phyloP scores from a whole-genome alignment of 2,329 filamentous ascomycete species.

The Penicillium polonicum region DNA sequence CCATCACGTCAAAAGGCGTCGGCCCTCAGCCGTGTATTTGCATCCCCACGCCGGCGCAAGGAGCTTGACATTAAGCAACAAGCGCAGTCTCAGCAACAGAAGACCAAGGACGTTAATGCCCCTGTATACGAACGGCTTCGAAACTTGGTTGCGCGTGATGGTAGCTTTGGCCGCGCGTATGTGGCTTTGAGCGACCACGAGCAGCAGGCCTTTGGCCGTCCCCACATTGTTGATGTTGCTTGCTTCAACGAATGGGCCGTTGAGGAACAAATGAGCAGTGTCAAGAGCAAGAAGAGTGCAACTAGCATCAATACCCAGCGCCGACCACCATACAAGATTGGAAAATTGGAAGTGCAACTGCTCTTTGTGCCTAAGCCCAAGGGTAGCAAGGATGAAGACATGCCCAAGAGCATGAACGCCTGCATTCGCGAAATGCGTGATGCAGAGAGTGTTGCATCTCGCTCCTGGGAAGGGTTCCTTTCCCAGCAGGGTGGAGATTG shows the following conservation, averaged over 20 bases:
- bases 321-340: constrained; percentile 91
- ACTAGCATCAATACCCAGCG: constrained; percentile 58
- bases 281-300: constrained; percentile 87
- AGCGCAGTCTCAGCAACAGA: constrained; percentile 76
- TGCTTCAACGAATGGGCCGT: constrained; percentile 99
- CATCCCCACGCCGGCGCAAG: constrained; percentile 94
- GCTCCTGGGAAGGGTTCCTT: constrained; percentile 81
- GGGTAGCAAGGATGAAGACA: constrained; percentile 83
- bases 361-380: constrained; percentile 93
- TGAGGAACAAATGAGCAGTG: constrained; percentile 79
- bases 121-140: constrained; percentile 78
- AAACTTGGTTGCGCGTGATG: constrained; percentile 82
- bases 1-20: constrained; percentile 77
- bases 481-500: constrained; percentile 98
- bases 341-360: constrained; percentile 89
- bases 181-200: constrained; percentile 94
- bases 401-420: constrained; percentile 99
- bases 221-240: constrained; percentile 81
- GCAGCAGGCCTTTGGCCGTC: constrained; percentile 79
- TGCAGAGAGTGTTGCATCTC: constrained; percentile 74
- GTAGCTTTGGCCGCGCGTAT: constrained; percentile 91
- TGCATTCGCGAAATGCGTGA: constrained; percentile 91
- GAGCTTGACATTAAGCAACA: constrained; percentile 83
- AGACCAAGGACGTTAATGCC: constrained; percentile 58
- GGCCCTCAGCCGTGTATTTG: constrained; percentile 87